Conservation (phyloP, 2,329 filamentous ascomycete species). For the Penicillium sp. region DNA sequence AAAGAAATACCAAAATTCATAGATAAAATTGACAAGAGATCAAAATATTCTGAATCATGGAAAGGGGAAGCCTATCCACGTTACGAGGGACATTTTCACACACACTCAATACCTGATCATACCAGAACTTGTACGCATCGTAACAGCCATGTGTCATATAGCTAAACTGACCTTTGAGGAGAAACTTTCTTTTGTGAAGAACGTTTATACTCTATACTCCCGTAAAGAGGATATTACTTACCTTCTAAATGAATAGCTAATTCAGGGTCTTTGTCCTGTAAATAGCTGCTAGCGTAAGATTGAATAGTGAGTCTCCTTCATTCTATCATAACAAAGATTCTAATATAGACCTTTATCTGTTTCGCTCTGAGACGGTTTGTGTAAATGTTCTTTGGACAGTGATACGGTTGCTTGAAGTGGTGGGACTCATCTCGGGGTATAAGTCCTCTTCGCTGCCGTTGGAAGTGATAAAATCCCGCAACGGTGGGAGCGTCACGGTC, state of each 20-base stretch:
- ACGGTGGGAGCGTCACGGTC: neutral
- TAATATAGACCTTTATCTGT: neutral
- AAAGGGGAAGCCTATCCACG: conserved; percentile 10
- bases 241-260: conserved; percentile 17
- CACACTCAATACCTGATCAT: conserved; percentile 22
- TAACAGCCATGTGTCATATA: conserved; percentile 13
- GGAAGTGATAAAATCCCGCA: neutral
- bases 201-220: conserved; percentile 16
- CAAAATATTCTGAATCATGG: conserved; percentile 21
- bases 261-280: conserved; percentile 16
- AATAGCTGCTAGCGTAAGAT: conserved; percentile 7
- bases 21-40: conserved; percentile 18
- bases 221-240: conserved; percentile 22
- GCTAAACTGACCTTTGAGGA: conserved; percentile 18
- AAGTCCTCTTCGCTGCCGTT: conserved; percentile 1
- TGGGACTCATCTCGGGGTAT: neutral
- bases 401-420: neutral
- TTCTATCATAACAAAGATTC: too few relatives aligned
- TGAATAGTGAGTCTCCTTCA: too few relatives aligned
- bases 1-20: conserved; percentile 20
- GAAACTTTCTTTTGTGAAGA: conserved; percentile 21
- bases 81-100: conserved; percentile 15
- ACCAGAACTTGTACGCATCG: conserved; percentile 19
- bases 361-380: neutral
- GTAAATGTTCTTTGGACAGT: neutral